These are phyloP conservation scores for Pigoraptor vietnamica DNA, from an alignment of 78 protist genomes.

Conservation along the genomic window DNA sequence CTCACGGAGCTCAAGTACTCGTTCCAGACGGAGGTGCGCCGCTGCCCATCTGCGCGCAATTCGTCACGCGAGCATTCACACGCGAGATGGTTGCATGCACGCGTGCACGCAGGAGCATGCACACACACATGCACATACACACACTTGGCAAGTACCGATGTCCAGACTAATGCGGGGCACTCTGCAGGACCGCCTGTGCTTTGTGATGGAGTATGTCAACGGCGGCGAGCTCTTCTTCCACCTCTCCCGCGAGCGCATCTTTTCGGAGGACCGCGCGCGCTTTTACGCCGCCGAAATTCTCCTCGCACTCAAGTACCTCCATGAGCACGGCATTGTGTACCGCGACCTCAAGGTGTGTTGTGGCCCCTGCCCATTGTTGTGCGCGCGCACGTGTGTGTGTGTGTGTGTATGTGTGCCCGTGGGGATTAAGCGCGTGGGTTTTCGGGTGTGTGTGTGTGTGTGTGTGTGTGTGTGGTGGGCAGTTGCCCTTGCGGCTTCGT, in stretches of 20 bases:
- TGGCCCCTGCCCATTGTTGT: too few relatives aligned
- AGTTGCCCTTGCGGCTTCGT: too few relatives aligned
- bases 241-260: conserved; percentile 48
- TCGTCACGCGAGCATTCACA: conserved; percentile 2
- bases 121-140: background rate
- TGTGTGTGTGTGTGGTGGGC: too few relatives aligned
- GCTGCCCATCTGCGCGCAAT: conserved; percentile 28
- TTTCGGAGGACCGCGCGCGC: conserved; percentile 56
- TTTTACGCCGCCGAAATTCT: conserved; percentile 81
- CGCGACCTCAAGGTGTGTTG: conserved; percentile 78
- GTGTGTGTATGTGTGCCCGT: too few relatives aligned
- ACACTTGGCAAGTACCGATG: conserved; percentile 42
- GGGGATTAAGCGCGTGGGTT: too few relatives aligned
- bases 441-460: too few relatives aligned
- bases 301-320: conserved; percentile 79
- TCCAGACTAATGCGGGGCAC: conserved; percentile 55
- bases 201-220: conserved; percentile 53
- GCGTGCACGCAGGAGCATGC: too few relatives aligned
- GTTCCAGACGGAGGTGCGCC: conserved; percentile 60
- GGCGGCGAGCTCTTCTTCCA: conserved; percentile 89
- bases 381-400: too few relatives aligned
- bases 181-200: conserved; percentile 19
- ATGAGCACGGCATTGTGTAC: conserved; percentile 71
- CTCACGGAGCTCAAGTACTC: conserved; percentile 63
- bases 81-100: too few relatives aligned